phyloP scores from a whole-genome alignment of 129 eudicot species.

The Oenanthe sinensis region DNA sequence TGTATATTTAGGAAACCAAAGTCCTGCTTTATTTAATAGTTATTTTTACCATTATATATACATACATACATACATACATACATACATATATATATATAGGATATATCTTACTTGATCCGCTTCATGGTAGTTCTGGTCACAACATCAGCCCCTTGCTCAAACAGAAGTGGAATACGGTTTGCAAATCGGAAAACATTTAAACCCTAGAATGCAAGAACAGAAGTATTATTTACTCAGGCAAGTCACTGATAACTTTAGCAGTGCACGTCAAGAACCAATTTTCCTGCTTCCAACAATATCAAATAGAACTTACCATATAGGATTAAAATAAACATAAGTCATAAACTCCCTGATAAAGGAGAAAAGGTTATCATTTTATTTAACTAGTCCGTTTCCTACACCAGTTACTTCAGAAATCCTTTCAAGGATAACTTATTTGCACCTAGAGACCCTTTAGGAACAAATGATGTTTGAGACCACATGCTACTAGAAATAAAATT shows the following conservation, averaged over 20 bases:
- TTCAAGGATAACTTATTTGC: not conserved
- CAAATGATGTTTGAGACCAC: not conserved
- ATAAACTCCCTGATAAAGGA: not conserved
- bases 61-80: not conserved
- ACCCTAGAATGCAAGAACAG: constrained; percentile 45
- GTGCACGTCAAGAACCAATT: constrained; percentile 2
- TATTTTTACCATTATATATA: not conserved
- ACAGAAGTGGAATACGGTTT: constrained; percentile 92
- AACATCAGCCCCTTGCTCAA: constrained; percentile 99
- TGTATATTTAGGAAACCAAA: not conserved
- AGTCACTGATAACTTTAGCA: not conserved
- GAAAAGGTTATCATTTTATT: not conserved
- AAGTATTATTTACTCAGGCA: not conserved
- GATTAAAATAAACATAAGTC: not conserved
- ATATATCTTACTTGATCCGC: constrained; percentile 73
- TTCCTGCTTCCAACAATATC: not conserved
- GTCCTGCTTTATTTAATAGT: not conserved
- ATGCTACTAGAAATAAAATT: not conserved
- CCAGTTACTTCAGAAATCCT: not conserved
- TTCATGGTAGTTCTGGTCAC: constrained; percentile 92
- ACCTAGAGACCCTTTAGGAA: not conserved
- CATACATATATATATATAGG: no score
- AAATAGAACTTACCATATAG: not conserved
- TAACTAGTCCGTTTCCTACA: not conserved
- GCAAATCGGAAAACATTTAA: constrained; percentile 92